Conservation (phyloP, 768 basidiomycete genomes). For the Candolleomyces aberdarensis region DNA sequence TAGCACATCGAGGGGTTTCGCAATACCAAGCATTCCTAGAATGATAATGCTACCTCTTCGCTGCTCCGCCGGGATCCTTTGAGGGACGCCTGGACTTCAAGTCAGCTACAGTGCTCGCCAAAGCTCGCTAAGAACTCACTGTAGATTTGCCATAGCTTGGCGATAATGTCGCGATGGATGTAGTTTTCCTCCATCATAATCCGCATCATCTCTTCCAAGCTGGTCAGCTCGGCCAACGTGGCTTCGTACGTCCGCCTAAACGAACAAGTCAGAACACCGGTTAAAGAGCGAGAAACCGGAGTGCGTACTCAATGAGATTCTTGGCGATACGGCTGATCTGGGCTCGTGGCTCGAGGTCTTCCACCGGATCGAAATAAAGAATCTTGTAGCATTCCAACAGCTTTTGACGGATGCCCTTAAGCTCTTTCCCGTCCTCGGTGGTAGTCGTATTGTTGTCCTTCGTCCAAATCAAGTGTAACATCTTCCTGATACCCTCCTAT, state of each 20-base stretch:
- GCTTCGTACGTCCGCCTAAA: constrained; percentile 85
- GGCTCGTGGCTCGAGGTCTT: constrained; percentile 72
- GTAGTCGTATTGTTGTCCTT: constrained; percentile 87
- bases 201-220: constrained; percentile 93
- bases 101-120: background rate
- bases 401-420: constrained; percentile 84
- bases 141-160: constrained; percentile 95
- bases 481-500: constrained; percentile 87
- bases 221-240: constrained; percentile 92
- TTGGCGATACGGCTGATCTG: constrained; percentile 91
- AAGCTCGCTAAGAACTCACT: constrained; percentile 47
- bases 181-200: constrained; percentile 91
- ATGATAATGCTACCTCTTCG: constrained; percentile 95
- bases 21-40: constrained; percentile 94
- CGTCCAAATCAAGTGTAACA: constrained; percentile 96
- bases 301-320: constrained; percentile 90
- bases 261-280: background rate
- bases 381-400: constrained; percentile 85
- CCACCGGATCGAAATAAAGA: constrained; percentile 84
- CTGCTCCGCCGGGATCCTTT: constrained; percentile 75
- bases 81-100: constrained; percentile 57
- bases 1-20: constrained; percentile 65
- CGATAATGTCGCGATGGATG: constrained; percentile 80
- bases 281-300: background rate
- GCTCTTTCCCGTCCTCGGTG: constrained; percentile 58